Evolutionary conservation across 495 filamentous ascomycete species (phyloP).

Genomic region (Penicillium psychrofluorescens): DNA sequence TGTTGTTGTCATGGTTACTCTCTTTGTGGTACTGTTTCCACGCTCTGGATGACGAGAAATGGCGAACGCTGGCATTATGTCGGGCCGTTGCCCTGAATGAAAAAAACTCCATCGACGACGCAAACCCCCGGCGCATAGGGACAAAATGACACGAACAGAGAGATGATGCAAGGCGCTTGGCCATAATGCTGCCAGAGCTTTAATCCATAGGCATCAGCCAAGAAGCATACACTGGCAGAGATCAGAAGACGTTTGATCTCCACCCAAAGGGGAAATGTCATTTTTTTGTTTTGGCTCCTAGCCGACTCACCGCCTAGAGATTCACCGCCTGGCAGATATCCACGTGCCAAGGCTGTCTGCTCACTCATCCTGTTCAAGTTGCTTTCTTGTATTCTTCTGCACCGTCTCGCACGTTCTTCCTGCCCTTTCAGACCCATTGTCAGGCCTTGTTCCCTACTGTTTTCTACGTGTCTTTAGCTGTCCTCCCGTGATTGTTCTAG

Average conservation of each 20-base stretch:
- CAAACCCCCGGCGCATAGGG: slow-evolving; percentile 20
- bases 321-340: slow-evolving; percentile 22
- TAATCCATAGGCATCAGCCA: slow-evolving; percentile 22
- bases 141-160: slow-evolving; percentile 20
- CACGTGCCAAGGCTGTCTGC: background rate
- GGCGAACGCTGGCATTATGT: slow-evolving; percentile 25
- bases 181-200: slow-evolving; percentile 26
- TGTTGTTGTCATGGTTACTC: slow-evolving; percentile 27
- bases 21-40: slow-evolving; percentile 31
- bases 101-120: slow-evolving; percentile 28
- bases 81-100: slow-evolving; percentile 35
- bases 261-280: slow-evolving; percentile 4
- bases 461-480: too few relatives aligned
- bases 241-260: slow-evolving; percentile 7
- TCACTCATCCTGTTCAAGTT: background rate
- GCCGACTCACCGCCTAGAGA: slow-evolving; percentile 7
- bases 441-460: too few relatives aligned
- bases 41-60: slow-evolving; percentile 33
- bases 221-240: slow-evolving; percentile 4
- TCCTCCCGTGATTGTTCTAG: too few relatives aligned
- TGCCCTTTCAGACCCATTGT: background rate
- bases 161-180: slow-evolving; percentile 29
- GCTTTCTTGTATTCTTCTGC: background rate
- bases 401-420: background rate
- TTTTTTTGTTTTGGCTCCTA: background rate